phyloP scores from a whole-genome alignment of 108 stramenopile species.

The Tribonema minus region DNA sequence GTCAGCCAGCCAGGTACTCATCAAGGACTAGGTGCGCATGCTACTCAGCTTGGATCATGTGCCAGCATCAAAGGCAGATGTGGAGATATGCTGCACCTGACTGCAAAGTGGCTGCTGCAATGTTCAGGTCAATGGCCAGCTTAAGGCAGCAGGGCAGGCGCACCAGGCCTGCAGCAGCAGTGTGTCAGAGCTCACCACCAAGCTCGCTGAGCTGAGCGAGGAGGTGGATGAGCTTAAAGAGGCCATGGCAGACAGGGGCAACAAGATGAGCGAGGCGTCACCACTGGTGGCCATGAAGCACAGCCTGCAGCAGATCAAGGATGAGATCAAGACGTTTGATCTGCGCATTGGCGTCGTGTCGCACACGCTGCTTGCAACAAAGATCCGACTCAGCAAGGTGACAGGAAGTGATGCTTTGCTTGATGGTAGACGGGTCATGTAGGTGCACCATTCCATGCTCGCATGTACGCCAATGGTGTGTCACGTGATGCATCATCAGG shows the following conservation, averaged over 20 bases:
- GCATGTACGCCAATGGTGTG: too few species aligned
- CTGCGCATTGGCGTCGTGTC: conserved; percentile 64
- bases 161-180: conserved; percentile 14
- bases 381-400: conserved; percentile 37
- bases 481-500: too few species aligned
- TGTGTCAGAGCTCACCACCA: conserved; percentile 47
- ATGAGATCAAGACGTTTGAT: conserved; percentile 62
- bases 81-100: too few species aligned
- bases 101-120: too few species aligned
- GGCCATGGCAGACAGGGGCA: conserved; percentile 54
- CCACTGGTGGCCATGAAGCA: conserved; percentile 63
- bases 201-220: conserved; percentile 54
- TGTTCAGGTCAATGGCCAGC: conserved; percentile 20
- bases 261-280: conserved; percentile 62
- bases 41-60: too few species aligned
- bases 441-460: too few species aligned
- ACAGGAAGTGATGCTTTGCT: background rate
- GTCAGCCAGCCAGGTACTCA: too few species aligned
- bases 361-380: conserved; percentile 55
- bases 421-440: background rate
- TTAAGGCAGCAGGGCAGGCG: conserved; percentile 33
- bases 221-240: conserved; percentile 59
- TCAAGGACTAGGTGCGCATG: too few species aligned
- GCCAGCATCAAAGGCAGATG: too few species aligned
- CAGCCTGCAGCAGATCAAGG: conserved; percentile 58